These are phyloP conservation scores for Clonostachys solani DNA, from an alignment of 2,329 filamentous ascomycete species.

Conservation along the genomic window DNA sequence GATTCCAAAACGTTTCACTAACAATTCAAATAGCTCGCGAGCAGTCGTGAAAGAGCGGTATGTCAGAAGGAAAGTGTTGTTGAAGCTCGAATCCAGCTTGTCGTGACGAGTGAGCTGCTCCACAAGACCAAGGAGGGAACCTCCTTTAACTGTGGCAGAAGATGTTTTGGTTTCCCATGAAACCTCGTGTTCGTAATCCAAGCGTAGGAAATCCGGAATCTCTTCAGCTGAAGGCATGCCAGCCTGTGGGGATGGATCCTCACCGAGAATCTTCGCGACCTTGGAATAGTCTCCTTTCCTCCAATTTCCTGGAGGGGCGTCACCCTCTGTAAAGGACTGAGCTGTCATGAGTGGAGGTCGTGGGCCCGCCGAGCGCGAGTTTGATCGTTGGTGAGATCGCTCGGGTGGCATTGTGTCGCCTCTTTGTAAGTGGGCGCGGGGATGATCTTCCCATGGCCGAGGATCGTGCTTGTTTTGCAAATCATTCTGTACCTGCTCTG, in stretches of 20 bases:
- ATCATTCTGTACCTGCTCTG: constrained; percentile 69
- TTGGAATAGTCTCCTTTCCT: constrained; percentile 60
- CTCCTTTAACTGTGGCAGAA: constrained; percentile 76
- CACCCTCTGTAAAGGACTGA: constrained; percentile 63
- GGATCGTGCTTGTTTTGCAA: constrained; percentile 32
- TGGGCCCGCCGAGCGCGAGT: constrained; percentile 41
- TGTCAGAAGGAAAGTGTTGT: constrained; percentile 95
- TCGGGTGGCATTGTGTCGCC: constrained; percentile 54
- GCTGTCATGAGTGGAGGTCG: constrained; percentile 47
- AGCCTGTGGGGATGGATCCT: constrained; percentile 51
- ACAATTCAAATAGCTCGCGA: constrained; percentile 83
- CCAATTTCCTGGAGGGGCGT: constrained; percentile 43
- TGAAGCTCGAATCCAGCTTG: constrained; percentile 90
- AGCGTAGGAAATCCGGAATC: constrained; percentile 74
- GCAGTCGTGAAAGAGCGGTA: constrained; percentile 94
- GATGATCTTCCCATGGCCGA: constrained; percentile 38
- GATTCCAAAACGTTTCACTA: constrained; percentile 87
- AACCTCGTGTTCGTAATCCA: constrained; percentile 86
- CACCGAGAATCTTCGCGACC: constrained; percentile 62
- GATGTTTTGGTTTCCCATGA: constrained; percentile 82
- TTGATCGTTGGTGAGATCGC: constrained; percentile 49
- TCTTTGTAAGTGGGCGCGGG: constrained; percentile 50
- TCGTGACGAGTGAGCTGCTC: constrained; percentile 96
- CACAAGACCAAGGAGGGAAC: constrained; percentile 82
- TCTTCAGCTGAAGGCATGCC: constrained; percentile 60